Evolutionary conservation across 129 eudicot genomes (phyloP).

Genomic region (Flaveria brownii): DNA sequence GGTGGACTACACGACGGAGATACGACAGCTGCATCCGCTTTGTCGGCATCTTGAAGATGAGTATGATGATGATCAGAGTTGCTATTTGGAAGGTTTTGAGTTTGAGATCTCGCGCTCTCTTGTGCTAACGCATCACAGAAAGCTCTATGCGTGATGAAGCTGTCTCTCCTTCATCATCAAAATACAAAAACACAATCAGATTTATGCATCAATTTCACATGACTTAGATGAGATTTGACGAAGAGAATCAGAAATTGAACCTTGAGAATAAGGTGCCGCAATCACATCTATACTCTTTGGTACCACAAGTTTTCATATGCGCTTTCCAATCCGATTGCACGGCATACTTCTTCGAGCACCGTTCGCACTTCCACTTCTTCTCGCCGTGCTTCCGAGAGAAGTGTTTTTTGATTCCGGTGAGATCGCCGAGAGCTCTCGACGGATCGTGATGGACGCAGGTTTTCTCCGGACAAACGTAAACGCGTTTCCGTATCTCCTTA

Average conservation of each 20-base stretch:
- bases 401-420: slow-evolving; percentile 87
- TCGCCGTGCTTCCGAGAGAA: slow-evolving; percentile 89
- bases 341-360: slow-evolving; percentile 79
- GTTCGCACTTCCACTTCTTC: slow-evolving; percentile 79
- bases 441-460: slow-evolving; percentile 83
- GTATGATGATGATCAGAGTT: slow-evolving; percentile 16
- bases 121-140: slow-evolving; percentile 91
- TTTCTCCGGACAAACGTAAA: slow-evolving; percentile 78
- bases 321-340: slow-evolving; percentile 94
- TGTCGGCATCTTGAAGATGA: slow-evolving; percentile 25
- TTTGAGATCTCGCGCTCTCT: slow-evolving; percentile 66
- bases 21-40: slow-evolving; percentile 34
- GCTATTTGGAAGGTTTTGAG: slow-evolving; percentile 12
- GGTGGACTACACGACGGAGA: slow-evolving; percentile 54
- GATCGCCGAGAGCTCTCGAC: slow-evolving; percentile 74
- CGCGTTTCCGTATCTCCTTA: slow-evolving; percentile 62
- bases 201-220: neutral
- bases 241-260: slow-evolving; percentile 23
- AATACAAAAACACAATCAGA: slow-evolving; percentile 5
- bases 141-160: slow-evolving; percentile 91
- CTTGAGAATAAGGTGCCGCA: slow-evolving; percentile 90
- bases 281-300: slow-evolving; percentile 77
- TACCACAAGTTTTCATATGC: slow-evolving; percentile 82
- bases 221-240: neutral
- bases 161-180: slow-evolving; percentile 61